phyloP scores from a whole-genome alignment of 805 yeast species.

The Tetrapisispora iriomotensis region DNA sequence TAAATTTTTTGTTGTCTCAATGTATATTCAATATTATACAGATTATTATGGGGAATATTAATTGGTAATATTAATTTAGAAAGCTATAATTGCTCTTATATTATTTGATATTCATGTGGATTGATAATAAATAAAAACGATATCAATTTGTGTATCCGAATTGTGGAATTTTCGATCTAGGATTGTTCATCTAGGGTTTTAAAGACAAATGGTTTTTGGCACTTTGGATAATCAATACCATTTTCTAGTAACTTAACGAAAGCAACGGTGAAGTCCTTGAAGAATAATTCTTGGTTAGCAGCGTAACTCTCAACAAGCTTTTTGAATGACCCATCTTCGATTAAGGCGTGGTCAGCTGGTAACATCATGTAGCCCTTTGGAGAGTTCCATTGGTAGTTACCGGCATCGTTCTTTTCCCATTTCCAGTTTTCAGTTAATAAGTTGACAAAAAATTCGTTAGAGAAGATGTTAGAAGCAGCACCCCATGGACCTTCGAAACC shows the following conservation, averaged over 20 bases:
- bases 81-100: no score
- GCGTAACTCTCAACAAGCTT: constrained; percentile 62
- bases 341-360: constrained; percentile 65
- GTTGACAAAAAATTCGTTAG: constrained; percentile 60
- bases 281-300: constrained; percentile 50
- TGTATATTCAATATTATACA: no score
- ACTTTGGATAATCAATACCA: constrained; percentile 57
- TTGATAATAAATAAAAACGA: not conserved
- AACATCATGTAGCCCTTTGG: constrained; percentile 73
- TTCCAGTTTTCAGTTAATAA: constrained; percentile 47
- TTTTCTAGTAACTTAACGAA: constrained; percentile 66
- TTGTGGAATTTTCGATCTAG: no score
- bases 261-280: constrained; percentile 53
- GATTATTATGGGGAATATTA: no score
- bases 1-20: no score
- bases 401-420: constrained; percentile 46
- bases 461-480: constrained; percentile 61
- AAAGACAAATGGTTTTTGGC: constrained; percentile 36
- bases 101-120: not conserved
- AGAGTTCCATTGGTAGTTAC: constrained; percentile 55
- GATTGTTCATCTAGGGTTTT: constrained; percentile 68
- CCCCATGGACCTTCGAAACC: constrained; percentile 93
- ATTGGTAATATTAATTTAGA: no score
- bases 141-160: no score
- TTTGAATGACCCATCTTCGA: constrained; percentile 50